phyloP scores from a whole-genome alignment of 495 filamentous ascomycete genomes.

The Letharia lupina region DNA sequence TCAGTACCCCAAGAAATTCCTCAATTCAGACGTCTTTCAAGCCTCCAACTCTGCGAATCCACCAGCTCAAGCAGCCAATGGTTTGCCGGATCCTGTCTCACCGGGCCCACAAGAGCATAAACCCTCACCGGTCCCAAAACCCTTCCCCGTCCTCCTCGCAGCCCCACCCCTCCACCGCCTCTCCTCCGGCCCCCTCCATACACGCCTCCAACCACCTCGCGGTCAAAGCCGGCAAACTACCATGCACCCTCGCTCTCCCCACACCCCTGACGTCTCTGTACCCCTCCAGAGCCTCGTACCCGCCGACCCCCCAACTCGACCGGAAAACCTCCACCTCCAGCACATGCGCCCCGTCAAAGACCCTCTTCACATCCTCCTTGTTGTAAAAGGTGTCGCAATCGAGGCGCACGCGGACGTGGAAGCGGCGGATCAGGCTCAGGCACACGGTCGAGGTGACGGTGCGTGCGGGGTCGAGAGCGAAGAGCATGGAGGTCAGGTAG shows the following conservation, averaged over 20 bases:
- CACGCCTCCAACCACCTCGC: conserved; percentile 19
- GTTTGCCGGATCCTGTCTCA: neutral
- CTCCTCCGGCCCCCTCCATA: conserved; percentile 9
- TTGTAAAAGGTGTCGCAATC: conserved; percentile 18
- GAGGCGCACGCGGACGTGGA: conserved; percentile 15
- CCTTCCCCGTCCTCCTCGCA: neutral
- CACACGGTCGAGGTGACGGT: neutral
- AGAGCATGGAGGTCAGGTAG: conserved; percentile 32
- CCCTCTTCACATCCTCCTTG: neutral
- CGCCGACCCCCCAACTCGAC: conserved; percentile 15
- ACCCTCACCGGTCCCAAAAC: neutral
- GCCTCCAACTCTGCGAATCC: neutral
- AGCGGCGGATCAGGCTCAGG: neutral
- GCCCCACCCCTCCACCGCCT: neutral
- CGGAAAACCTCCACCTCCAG: conserved; percentile 22
- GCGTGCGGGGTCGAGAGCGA: conserved; percentile 17
- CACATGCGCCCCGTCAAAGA: conserved; percentile 6
- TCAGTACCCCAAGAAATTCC: no score
- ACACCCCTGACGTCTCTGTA: conserved; percentile 15
- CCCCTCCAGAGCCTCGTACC: conserved; percentile 17
- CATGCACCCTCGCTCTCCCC: conserved; percentile 15
- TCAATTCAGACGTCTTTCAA: neutral
- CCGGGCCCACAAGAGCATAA: neutral
- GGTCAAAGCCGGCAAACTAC: conserved; percentile 11
- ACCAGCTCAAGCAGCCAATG: neutral